Base-by-base conservation (phyloP, 306 rosid species). In the Vicia sativa region DNA sequence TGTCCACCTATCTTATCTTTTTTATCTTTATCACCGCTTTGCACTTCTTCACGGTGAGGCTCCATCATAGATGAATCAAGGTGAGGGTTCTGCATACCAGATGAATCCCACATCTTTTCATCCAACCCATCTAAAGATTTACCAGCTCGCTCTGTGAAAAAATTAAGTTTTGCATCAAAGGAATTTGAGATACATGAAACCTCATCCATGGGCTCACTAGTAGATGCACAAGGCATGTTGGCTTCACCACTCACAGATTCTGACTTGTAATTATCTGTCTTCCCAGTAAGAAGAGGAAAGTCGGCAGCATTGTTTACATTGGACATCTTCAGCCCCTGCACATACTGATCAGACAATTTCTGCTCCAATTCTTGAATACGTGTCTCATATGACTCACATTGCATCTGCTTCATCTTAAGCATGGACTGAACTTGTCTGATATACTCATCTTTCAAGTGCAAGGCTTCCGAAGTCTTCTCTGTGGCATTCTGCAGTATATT, bases 331-430 rank as follows among this genome's bases (percentile, higher is more conserved):
- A 80, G 86, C 41, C 87, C 90, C 61, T 80, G 89, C 55, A 80
- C 74, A 77, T 84, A 93, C 80, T 86, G 86, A 58, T 89, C 85
- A 13, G 93, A 86, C 79, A 93, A 77, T 74, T 87, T 87, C 83
- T 88, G 91, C 73, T 95, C 99, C 83, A 95, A 77, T 79, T 95
- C 99, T 75, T 90, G 86, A 76, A 90, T 90, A 54, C 97, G 99
- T 72, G 87, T 90, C 83, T 90, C 95, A 71, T 90, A 95, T 7
- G 97, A 87, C 31, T 67, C 75, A 59, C 99, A 95, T 75, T 85
- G 96, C 79, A 80, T 65, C 50, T 95, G 96, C 86, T 87, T 88
- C 81, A 11, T 73, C 84, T 79, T 84, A 25, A 95, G 96, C 91
- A 95, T 84, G 70, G 89, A 88, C 53, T 90, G 87, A 65, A 95